Evolutionary conservation across 129 eudicot genomes (phyloP).

Genomic region (Centaurea solstitialis): DNA sequence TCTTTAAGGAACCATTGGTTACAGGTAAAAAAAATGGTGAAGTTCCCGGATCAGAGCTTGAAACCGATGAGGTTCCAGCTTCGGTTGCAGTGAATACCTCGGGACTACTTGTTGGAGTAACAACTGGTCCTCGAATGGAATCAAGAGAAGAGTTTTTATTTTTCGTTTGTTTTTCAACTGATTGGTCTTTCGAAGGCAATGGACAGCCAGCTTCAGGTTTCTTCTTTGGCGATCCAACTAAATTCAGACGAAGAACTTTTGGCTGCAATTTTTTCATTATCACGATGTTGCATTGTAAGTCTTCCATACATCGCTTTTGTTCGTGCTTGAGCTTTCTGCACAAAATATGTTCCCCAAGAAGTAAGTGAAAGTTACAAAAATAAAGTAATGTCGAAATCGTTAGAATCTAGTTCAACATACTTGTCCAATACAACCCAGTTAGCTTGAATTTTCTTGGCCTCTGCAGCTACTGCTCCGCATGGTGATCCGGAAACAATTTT

Average conservation of each 20-base stretch:
- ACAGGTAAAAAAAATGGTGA: conserved; percentile 73
- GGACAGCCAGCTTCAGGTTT: conserved; percentile 38
- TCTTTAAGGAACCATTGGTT: conserved; percentile 34
- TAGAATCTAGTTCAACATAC: conserved; percentile 33
- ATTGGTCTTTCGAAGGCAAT: conserved; percentile 37
- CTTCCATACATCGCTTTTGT: conserved; percentile 92
- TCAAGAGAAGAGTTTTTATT: conserved; percentile 38
- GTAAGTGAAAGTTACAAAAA: background rate
- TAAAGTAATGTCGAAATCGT: background rate
- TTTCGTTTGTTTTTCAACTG: conserved; percentile 45
- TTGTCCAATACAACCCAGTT: conserved; percentile 96
- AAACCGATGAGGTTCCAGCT: conserved; percentile 91
- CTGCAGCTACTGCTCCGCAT: conserved; percentile 84
- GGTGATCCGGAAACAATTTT: conserved; percentile 81
- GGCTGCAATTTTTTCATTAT: conserved; percentile 89
- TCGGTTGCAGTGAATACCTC: conserved; percentile 93
- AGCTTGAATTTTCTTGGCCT: conserved; percentile 83
- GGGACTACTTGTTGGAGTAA: conserved; percentile 95
- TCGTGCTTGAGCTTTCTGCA: conserved; percentile 86
- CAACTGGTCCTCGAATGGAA: conserved; percentile 60
- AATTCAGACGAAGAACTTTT: conserved; percentile 83
- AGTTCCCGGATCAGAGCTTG: conserved; percentile 95
- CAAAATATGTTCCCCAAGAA: background rate
- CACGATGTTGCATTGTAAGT: conserved; percentile 93
- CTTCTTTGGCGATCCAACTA: conserved; percentile 71